These are phyloP conservation scores for Zygosaccharomyces pseudobailii DNA, from an alignment of 1,139 yeast species.

Conservation along the genomic window DNA sequence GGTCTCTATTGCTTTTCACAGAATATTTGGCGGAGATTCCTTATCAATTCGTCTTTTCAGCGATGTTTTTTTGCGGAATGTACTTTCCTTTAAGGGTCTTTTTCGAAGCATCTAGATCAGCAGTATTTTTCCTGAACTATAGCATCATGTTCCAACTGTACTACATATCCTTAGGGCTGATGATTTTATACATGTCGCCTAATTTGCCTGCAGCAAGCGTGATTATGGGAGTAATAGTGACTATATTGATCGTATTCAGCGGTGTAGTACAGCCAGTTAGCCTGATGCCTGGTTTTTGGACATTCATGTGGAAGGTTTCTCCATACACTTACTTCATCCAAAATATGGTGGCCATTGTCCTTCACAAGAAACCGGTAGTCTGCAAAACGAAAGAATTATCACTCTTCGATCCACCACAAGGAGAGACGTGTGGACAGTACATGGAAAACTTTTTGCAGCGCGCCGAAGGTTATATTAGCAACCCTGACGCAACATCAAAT, in stretches of 20 bases:
- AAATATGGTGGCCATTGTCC: conserved; percentile 47
- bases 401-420: conserved; percentile 52
- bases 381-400: conserved; percentile 52
- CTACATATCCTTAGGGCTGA: conserved; percentile 50
- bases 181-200: conserved; percentile 54
- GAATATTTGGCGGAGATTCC: conserved; percentile 54
- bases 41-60: conserved; percentile 48
- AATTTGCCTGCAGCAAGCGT: conserved; percentile 61
- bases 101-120: conserved; percentile 47
- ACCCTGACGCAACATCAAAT: conserved; percentile 47
- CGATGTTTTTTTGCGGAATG: conserved; percentile 49
- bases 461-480: conserved; percentile 47
- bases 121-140: conserved; percentile 50
- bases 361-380: conserved; percentile 51
- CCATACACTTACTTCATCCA: conserved; percentile 68
- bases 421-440: conserved; percentile 55
- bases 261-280: conserved; percentile 58
- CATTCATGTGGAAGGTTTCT: conserved; percentile 66
- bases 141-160: conserved; percentile 53
- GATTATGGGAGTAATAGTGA: conserved; percentile 47
- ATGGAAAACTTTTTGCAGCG: conserved; percentile 35
- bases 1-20: conserved; percentile 51
- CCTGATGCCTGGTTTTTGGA: conserved; percentile 68
- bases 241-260: conserved; percentile 54
- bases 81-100: conserved; percentile 56